These are phyloP conservation scores for Silene coronaria DNA, from an alignment of 179 eudicot species.

Conservation along the genomic window DNA sequence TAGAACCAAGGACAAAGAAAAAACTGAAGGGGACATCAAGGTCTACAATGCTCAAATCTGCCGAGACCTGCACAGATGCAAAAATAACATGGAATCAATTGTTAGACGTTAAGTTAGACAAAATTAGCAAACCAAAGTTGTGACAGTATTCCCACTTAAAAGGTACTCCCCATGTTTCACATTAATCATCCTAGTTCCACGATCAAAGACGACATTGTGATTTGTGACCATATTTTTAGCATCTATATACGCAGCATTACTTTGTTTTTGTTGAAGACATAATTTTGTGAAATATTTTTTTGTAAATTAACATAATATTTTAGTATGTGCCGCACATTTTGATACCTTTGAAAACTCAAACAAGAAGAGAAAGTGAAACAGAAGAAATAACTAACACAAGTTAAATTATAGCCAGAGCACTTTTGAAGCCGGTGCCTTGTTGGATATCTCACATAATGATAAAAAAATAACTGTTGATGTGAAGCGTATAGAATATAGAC, in stretches of 20 bases:
- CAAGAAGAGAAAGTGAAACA: background rate
- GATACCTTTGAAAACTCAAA: background rate
- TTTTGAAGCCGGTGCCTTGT: background rate
- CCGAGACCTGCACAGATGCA: slow-evolving; percentile 47
- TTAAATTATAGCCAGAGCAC: background rate
- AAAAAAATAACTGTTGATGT: background rate
- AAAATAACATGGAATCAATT: background rate
- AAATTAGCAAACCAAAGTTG: background rate
- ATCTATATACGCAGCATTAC: background rate
- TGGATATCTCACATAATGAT: background rate
- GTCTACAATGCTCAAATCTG: slow-evolving; percentile 76
- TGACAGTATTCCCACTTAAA: background rate
- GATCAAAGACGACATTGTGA: background rate
- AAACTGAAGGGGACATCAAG: slow-evolving; percentile 61
- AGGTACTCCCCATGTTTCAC: background rate
- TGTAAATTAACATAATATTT: too few relatives aligned
- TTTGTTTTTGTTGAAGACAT: background rate
- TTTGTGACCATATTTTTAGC: background rate
- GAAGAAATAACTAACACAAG: background rate
- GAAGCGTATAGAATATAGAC: background rate
- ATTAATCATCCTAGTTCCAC: too few relatives aligned
- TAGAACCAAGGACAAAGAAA: slow-evolving; percentile 41
- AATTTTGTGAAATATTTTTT: too few relatives aligned
- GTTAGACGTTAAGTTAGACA: background rate
- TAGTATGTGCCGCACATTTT: background rate